A percentile compares a stretch with the other conserved stretches of the same genome.
Conservation (phyloP, 176 grass and related monocot genomes). For the Aegilops sharonensis region DNA sequence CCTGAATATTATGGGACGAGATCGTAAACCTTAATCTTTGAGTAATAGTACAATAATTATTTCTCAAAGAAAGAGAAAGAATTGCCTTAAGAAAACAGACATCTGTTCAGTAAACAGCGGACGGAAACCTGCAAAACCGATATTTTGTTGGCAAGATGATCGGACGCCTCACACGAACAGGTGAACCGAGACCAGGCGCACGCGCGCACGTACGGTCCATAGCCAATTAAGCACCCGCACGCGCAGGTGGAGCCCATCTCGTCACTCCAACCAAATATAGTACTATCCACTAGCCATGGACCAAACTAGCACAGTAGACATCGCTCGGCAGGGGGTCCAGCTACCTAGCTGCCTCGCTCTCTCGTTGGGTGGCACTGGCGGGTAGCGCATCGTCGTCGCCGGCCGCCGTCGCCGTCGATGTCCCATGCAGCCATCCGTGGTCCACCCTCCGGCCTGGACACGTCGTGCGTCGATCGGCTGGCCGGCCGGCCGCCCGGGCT, state of each 20-base stretch:
- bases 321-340: neutral
- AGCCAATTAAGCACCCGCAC: neutral
- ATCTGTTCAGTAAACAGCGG: no score
- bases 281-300: neutral
- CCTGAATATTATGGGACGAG: no score
- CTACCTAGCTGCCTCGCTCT: neutral
- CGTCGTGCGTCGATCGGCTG: neutral
- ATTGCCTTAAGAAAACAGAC: no score
- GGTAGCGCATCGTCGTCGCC: slow-evolving; percentile 19
- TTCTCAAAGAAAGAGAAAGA: no score
- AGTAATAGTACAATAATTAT: no score
- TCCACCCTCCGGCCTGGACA: neutral
- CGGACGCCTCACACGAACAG: neutral
- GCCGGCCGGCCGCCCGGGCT: slow-evolving; percentile 11
- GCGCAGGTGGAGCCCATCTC: slow-evolving; percentile 12
- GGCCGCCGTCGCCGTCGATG: slow-evolving; percentile 5
- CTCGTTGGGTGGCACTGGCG: neutral
- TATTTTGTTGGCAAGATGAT: neutral
- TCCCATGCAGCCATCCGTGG: neutral
- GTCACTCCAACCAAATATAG: neutral
- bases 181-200: neutral
- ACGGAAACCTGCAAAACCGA: no score
- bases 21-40: no score
- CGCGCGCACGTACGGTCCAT: neutral
- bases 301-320: slow-evolving; percentile 4